Conservation (phyloP, 805 yeast species). For the Wickerhamia fluorescens region DNA sequence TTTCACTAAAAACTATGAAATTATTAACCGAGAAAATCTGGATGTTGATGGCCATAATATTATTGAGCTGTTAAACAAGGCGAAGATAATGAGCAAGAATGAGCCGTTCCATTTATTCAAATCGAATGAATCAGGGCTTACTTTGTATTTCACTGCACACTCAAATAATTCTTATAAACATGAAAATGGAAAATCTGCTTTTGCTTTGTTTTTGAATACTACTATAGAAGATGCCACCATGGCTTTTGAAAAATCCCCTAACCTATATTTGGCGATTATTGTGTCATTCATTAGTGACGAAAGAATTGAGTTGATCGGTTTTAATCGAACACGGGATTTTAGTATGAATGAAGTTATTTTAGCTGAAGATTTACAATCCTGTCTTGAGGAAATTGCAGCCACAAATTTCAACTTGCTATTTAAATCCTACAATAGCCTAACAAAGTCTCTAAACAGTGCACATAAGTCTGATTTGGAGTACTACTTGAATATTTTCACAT, state of each 20-base stretch:
- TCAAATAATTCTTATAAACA: constrained; percentile 42
- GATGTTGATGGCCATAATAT: constrained; percentile 29
- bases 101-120: constrained; percentile 85
- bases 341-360: constrained; percentile 16
- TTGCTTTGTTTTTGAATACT: constrained; percentile 61
- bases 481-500: constrained; percentile 6
- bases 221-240: constrained; percentile 25
- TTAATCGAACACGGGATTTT: constrained; percentile 10
- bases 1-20: constrained; percentile 21
- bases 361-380: constrained; percentile 13
- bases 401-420: constrained; percentile 14
- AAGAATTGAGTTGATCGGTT: constrained; percentile 11
- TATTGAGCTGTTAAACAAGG: constrained; percentile 55
- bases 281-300: constrained; percentile 17
- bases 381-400: constrained; percentile 16
- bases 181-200: constrained; percentile 55
- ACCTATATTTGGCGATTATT: constrained; percentile 42
- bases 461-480: constrained; percentile 12
- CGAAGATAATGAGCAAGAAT: constrained; percentile 66
- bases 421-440: constrained; percentile 15
- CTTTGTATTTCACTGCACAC: constrained; percentile 64
- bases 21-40: constrained; percentile 5
- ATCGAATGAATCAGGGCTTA: constrained; percentile 24
- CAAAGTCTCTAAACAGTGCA: constrained; percentile 14
- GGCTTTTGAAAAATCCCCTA: constrained; percentile 13